phyloP scores from a whole-genome alignment of 2,329 filamentous ascomycete genomes.

The Trichoderma atrobrunneum region DNA sequence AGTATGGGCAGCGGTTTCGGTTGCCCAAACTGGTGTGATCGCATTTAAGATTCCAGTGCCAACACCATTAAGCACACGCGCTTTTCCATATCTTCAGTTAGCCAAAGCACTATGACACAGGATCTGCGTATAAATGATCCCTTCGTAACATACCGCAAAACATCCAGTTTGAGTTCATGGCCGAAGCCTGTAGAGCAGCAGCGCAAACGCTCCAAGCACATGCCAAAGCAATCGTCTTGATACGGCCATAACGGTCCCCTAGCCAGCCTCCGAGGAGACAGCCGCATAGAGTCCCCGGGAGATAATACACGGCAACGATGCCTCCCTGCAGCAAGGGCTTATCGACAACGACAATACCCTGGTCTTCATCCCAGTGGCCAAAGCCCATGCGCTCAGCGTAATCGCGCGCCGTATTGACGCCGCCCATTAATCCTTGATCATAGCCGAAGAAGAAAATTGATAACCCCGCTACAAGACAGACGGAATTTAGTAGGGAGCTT shows the following conservation, averaged over 20 bases:
- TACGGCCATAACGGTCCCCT: constrained; percentile 60
- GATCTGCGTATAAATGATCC: background rate
- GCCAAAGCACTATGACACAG: background rate
- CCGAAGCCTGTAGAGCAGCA: constrained; percentile 62
- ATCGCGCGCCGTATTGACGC: constrained; percentile 63
- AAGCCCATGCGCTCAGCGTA: constrained; percentile 65
- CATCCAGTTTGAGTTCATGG: constrained; percentile 68
- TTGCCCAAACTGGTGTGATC: constrained; percentile 69
- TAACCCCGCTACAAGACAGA: constrained; percentile 61
- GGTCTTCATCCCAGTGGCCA: constrained; percentile 53
- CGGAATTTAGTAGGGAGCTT: constrained; percentile 53
- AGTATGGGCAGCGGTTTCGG: constrained; percentile 66
- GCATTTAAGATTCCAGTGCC: constrained; percentile 69
- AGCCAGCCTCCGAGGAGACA: constrained; percentile 61
- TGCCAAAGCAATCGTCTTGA: constrained; percentile 61
- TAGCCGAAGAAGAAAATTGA: constrained; percentile 68
- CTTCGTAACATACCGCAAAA: constrained; percentile 51
- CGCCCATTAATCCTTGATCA: constrained; percentile 58
- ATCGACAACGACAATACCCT: constrained; percentile 54
- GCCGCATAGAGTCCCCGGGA: constrained; percentile 57
- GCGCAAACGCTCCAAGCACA: constrained; percentile 58
- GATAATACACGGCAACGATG: constrained; percentile 42
- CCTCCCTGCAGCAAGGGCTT: constrained; percentile 40
- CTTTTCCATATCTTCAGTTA: constrained; percentile 9
- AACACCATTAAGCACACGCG: constrained; percentile 51